Evolutionary conservation across 768 basidiomycete species (phyloP).

Genomic region (Termitomyces heimii): DNA sequence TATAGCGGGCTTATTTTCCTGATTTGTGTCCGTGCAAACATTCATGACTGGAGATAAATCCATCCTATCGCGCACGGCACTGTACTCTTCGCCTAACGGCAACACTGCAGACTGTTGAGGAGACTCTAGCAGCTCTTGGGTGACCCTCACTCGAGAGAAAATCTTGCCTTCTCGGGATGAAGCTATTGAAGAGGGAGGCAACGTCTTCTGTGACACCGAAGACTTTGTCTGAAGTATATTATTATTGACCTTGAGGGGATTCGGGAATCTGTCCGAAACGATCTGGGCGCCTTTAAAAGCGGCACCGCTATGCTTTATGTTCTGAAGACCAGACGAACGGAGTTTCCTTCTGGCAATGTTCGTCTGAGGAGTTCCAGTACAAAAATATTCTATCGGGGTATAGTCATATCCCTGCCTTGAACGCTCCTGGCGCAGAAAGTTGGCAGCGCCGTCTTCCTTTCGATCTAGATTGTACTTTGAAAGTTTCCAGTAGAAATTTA

Average conservation of each 20-base stretch:
- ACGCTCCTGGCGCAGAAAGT: constrained; percentile 9
- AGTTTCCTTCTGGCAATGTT: not conserved
- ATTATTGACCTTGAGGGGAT: not conserved
- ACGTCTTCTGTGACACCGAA: not conserved
- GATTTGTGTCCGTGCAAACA: not conserved
- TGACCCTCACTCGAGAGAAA: not conserved
- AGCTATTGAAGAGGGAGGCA: not conserved
- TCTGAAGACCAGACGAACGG: not conserved
- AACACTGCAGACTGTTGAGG: not conserved
- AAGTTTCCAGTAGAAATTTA: constrained; percentile 18
- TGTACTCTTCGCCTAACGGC: not conserved
- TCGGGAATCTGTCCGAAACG: not conserved
- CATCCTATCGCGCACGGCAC: not conserved
- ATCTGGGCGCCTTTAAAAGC: not conserved
- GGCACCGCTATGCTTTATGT: not conserved
- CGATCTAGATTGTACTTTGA: constrained; percentile 1
- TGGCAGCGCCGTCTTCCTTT: constrained; percentile 7
- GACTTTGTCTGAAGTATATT: not conserved
- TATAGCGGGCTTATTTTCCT: not conserved
- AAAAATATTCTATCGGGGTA: not conserved
- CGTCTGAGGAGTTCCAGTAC: not conserved
- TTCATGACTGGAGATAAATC: not conserved
- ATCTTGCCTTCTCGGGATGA: not conserved
- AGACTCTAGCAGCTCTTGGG: not conserved
- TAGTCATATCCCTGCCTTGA: constrained; percentile 11